Evolutionary conservation across 1,139 yeast species (phyloP).

Genomic region (Nematodospora anomalae): DNA sequence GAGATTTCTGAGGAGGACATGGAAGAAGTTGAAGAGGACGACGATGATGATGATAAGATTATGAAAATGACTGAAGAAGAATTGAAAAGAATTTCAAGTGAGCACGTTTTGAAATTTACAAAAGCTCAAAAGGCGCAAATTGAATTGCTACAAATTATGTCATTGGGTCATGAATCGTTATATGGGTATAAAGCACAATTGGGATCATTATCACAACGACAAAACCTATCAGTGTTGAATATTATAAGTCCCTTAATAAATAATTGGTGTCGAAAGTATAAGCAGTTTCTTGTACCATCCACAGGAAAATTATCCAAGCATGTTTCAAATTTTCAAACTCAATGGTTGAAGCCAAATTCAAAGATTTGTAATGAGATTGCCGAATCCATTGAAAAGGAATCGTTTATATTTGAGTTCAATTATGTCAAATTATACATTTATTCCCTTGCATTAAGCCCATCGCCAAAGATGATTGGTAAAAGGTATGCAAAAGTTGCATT

Average conservation of each 20-base stretch:
- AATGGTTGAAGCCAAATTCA: slow-evolving; percentile 37
- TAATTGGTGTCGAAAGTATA: slow-evolving; percentile 72
- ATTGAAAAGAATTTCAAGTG: slow-evolving; percentile 28
- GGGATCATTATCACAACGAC: slow-evolving; percentile 56
- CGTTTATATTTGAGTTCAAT: slow-evolving; percentile 76
- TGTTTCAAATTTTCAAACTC: slow-evolving; percentile 28
- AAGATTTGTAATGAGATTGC: slow-evolving; percentile 40
- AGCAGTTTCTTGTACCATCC: slow-evolving; percentile 52
- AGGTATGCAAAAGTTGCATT: slow-evolving; percentile 30
- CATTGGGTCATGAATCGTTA: slow-evolving; percentile 80
- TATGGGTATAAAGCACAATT: slow-evolving; percentile 65
- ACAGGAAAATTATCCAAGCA: slow-evolving; percentile 25
- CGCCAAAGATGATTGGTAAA: slow-evolving; percentile 18
- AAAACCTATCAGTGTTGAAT: slow-evolving; percentile 68
- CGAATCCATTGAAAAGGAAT: slow-evolving; percentile 59
- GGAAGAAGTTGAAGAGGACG: slow-evolving; percentile 28
- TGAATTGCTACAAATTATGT: slow-evolving; percentile 74
- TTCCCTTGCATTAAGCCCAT: slow-evolving; percentile 74
- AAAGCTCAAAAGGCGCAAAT: slow-evolving; percentile 73
- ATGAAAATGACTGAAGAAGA: slow-evolving; percentile 41
- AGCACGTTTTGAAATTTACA: slow-evolving; percentile 46
- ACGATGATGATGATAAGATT: slow-evolving; percentile 33
- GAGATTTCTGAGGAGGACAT: slow-evolving; percentile 33
- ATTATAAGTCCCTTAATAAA: slow-evolving; percentile 75
- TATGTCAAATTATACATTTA: slow-evolving; percentile 82